phyloP scores from a whole-genome alignment of 2,329 filamentous ascomycete genomes.

The Immersiporthe knoxdaviesiana region DNA sequence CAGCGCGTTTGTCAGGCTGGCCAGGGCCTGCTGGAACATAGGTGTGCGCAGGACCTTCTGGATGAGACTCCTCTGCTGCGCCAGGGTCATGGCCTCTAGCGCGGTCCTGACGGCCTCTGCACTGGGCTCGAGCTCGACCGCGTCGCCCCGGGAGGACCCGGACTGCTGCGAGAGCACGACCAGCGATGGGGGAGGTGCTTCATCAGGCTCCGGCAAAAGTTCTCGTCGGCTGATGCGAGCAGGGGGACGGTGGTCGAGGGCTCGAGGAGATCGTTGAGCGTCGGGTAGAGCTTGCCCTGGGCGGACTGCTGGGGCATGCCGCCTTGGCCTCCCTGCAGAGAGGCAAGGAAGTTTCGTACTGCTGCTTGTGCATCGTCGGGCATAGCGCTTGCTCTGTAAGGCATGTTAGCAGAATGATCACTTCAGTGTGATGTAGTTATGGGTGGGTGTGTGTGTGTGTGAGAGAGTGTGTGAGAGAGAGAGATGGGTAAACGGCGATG shows the following conservation, averaged over 20 bases:
- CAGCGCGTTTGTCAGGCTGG: constrained; percentile 83
- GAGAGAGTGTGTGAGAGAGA: constrained; percentile 31
- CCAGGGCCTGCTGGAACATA: constrained; percentile 86
- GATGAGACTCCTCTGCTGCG: constrained; percentile 80
- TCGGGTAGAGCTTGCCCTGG: constrained; percentile 73
- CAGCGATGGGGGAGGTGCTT: constrained; percentile 78
- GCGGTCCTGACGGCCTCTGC: constrained; percentile 72
- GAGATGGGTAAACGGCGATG: constrained; percentile 35
- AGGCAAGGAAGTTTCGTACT: constrained; percentile 87
- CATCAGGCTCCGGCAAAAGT: constrained; percentile 74
- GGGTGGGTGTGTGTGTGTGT: no score
- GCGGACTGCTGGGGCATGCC: constrained; percentile 42
- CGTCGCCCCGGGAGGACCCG: constrained; percentile 52
- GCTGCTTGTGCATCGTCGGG: constrained; percentile 72
- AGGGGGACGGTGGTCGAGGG: constrained; percentile 77
- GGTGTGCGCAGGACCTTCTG: constrained; percentile 84
- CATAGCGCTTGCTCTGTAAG: constrained; percentile 60
- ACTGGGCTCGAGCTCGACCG: constrained; percentile 66
- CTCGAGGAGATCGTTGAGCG: constrained; percentile 83
- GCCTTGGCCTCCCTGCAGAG: constrained; percentile 63
- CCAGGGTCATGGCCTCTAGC: constrained; percentile 70
- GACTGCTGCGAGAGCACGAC: constrained; percentile 75
- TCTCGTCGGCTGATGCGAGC: constrained; percentile 66
- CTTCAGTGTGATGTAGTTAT: not conserved
- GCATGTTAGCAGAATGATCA: constrained; percentile 29